Evolutionary conservation across 129 eudicot species (phyloP), one percentile per base, ranked within the genome.

Genomic region (Calendula officinalis): DNA sequence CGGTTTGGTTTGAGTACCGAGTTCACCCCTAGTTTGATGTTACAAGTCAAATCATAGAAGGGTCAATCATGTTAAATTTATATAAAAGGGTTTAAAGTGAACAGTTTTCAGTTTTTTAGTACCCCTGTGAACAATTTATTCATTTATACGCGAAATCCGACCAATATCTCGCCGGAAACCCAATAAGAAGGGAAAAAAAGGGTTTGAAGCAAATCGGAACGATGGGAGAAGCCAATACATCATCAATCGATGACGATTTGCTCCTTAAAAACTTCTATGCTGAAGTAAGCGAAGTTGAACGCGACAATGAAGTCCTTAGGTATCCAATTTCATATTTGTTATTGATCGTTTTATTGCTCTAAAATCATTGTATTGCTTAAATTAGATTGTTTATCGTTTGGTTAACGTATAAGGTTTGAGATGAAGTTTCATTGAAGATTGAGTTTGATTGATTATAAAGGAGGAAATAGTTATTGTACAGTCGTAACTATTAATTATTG

Each of bases 221-320:
- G 68, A 82, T 82, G 94, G 94, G 89, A 45, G 94, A 80, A 58
- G 74, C 74, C 42, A 74, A 64, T 44, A 17, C 76, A 33, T 62
- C 75, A 63, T 51, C 80, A 68, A 72, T 71, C 54, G 90, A 71
- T 39, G 99, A 94, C 16, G 99, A 88, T 83, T 71, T 73, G 75
- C 87, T 94, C 7, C 92, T 94, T 64, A 88, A 88, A 73, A 66
- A 67, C 64, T 94, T 94, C 86, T 88, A 74, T 63, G 87, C 95
- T 41, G 99, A 94, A 77, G 91, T 94, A 44, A 78, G 99, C 79
- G 96, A 88, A 74, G 97, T 83, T 83, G 99, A 88, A 69, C 88
- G 99, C 56, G 99, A 94, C 44, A 94, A 94, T 70, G 99, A 94
- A 86, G 99, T 94, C 68, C 33, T 27, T 62, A 88, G 99, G 98